A percentile compares a stretch with the other conserved stretches of the same genome.
Evolutionary conservation across 2,329 filamentous ascomycete species (phyloP).

Genomic region (Elsinoe australis): DNA sequence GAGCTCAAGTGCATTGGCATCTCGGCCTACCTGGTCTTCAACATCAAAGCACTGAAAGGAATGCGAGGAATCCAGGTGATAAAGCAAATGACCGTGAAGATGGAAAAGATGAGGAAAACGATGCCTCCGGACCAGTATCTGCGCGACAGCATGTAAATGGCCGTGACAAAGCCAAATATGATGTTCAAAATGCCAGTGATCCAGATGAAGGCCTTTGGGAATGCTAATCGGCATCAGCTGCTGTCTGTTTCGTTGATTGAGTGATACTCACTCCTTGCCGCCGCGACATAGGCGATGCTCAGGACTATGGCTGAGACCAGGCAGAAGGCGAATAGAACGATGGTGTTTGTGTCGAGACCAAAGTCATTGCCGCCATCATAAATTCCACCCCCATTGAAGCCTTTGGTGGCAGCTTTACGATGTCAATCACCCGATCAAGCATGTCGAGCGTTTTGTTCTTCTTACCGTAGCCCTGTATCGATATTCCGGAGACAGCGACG

Average conservation of each 20-base stretch:
- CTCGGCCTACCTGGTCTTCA: slow-evolving; percentile 52
- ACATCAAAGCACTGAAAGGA: slow-evolving; percentile 83
- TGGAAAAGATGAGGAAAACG: slow-evolving; percentile 73
- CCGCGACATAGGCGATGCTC: slow-evolving; percentile 67
- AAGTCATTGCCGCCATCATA: slow-evolving; percentile 61
- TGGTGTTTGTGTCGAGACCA: slow-evolving; percentile 70
- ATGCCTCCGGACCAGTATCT: slow-evolving; percentile 78
- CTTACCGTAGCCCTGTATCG: slow-evolving; percentile 62
- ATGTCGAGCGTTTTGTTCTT: background rate
- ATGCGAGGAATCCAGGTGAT: slow-evolving; percentile 84
- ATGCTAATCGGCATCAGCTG: slow-evolving; percentile 33
- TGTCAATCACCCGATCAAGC: background rate
- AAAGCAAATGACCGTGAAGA: slow-evolving; percentile 76
- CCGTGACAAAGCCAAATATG: slow-evolving; percentile 72
- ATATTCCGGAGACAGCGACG: slow-evolving; percentile 65
- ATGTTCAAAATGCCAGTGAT: slow-evolving; percentile 85
- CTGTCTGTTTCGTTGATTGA: background rate
- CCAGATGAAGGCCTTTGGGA: slow-evolving; percentile 66
- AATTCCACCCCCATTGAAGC: slow-evolving; percentile 62
- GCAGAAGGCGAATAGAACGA: slow-evolving; percentile 76
- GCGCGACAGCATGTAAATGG: slow-evolving; percentile 72
- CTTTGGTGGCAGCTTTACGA: slow-evolving; percentile 45
- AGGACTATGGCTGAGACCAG: slow-evolving; percentile 66
- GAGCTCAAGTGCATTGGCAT: background rate
- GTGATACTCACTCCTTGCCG: slow-evolving; percentile 47